Evolutionary conservation across 2,329 filamentous ascomycete genomes (phyloP), one percentile per base, ranked within the genome.

Genomic region (Aspergillus ochraceoroseus): DNA sequence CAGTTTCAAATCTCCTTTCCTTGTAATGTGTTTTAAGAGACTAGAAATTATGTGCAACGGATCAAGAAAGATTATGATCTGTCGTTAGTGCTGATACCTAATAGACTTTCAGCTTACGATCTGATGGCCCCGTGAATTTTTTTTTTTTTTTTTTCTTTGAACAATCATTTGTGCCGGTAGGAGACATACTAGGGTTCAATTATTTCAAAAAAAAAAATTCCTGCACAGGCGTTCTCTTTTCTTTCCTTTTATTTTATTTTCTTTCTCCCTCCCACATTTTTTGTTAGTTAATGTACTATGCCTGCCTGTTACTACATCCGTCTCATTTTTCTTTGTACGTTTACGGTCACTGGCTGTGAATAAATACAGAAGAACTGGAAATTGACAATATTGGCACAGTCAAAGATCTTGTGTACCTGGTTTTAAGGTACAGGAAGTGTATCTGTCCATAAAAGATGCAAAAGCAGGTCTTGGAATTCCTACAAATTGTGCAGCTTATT

Each of bases 51-150:
- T 48, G 44, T 49, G 48, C 45, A 47, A 51, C 52, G 50, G 54
- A 52, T 56, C 45, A 41, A 44, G 44, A 46, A 49, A 50, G 48
- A 48, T 46, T 49, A 54, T 47, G 47, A 50, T 51, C 56, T 49
- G 49, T 59, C 48, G 43, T 50, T 54, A 49, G 41, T 53, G 51
- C 41, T 44, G 49, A 57, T 59, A 56, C 55, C 50, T 52, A 49
- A 59, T 59, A 58, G 56, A 59, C 44, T 48, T 38, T 49, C 35
- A 48, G 44, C 52, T 48, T 38, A 55, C 45, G 47, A 48, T 35
- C 41, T 50, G 47, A 53, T 46, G 51, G 47, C 44, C 41, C 34
- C 23, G 32, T 34, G 45, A 29, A 20, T 41, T 43, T 34, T 29
- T 32, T n/a, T 42, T 32, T 34, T 35, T 31, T 38, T 43, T 49